Base-by-base conservation (phyloP, 1,139 yeast genomes). In the Saccharomyces hybrid region DNA sequence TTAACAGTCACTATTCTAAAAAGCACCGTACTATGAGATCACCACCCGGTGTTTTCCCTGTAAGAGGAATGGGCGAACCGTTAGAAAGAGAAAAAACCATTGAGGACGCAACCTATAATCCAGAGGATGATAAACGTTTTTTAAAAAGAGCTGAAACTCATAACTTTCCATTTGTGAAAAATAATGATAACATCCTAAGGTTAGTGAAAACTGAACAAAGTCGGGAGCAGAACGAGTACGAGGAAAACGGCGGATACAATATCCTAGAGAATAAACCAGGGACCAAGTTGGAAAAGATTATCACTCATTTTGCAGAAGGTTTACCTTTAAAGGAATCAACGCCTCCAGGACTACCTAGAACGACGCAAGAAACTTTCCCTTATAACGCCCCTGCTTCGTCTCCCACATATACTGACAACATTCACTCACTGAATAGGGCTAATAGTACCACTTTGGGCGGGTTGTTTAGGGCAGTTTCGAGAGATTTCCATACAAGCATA, bases 41-140 rank as follows among this genome's bases (percentile, higher is more conserved):
- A 1, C 95, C 93, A 1, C 80, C 79, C 38, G 88, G 88, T 57
- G 90, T 85, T 0, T 86, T 85, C 69, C 95, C 95, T 0, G 90
- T 86, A 1, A 75, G 75, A 59, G 93, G 88, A 2, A 85, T 85
- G 91, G 89, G 87, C 0, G 75, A 74, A 6, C 85, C 91, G 1
- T 64, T 79, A 46, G 69, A 68, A 23, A 72, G 79, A 54, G 91
- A 85, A 62, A 71, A 72, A 49, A 73, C 83, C 0, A 82, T 85
- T 54, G 89, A 88, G 27, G 70, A 71, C 32, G 61, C 71, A 6
- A 63, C 53, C 47, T 46, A 52, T 55, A 41, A 51, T 20, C 53
- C 41, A 25, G 44, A 34, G 34, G 31, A 44, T 1, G 47, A 46
- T n/a, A 38, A 42, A 23, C 27, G n/a, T 14, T 8, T 32, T 20